Percentiles rank a stretch among this genome's conserved stretches.
These are phyloP conservation scores for Coemansia sp. DNA, from an alignment of 192 early-diverging fungal genomes.

Conservation along the genomic window DNA sequence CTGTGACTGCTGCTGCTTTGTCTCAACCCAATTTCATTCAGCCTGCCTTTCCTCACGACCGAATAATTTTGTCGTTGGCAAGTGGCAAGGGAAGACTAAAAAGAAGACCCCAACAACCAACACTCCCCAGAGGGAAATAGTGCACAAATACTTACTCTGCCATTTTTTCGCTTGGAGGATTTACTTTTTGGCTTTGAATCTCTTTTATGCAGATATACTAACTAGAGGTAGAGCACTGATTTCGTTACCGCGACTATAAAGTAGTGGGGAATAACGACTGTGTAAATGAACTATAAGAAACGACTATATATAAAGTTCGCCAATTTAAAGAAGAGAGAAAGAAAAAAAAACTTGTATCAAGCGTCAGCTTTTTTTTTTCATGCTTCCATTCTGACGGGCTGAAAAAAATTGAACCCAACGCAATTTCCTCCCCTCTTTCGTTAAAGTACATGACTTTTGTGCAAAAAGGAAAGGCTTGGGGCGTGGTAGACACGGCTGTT, in stretches of 20 bases:
- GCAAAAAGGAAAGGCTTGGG: neutral
- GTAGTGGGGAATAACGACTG: slow-evolving; percentile 20
- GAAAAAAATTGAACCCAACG: slow-evolving; percentile 8
- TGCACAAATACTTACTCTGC: slow-evolving; percentile 47
- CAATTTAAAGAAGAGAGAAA: slow-evolving; percentile 18
- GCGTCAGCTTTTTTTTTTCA: neutral
- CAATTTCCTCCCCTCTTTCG: neutral
- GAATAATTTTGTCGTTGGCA: neutral
- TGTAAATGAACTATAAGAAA: slow-evolving; percentile 11
- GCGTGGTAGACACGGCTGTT: neutral
- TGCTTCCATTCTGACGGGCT: neutral
- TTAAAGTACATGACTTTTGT: neutral
- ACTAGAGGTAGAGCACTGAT: slow-evolving; percentile 17
- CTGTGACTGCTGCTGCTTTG: neutral
- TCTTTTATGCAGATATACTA: slow-evolving; percentile 10
- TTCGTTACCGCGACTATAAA: slow-evolving; percentile 37
- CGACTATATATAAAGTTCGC: slow-evolving; percentile 24
- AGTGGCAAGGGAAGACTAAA: neutral
- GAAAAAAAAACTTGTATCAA: slow-evolving; percentile 17
- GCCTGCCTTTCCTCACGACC: neutral
- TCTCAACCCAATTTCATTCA: neutral
- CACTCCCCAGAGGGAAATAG: neutral
- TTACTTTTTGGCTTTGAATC: slow-evolving; percentile 13
- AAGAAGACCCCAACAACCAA: too few relatives aligned
- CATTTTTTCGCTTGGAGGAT: slow-evolving; percentile 20